Base-by-base conservation (phyloP, 2,329 filamentous ascomycete genomes). In the Sporothrix brasiliensis region DNA sequence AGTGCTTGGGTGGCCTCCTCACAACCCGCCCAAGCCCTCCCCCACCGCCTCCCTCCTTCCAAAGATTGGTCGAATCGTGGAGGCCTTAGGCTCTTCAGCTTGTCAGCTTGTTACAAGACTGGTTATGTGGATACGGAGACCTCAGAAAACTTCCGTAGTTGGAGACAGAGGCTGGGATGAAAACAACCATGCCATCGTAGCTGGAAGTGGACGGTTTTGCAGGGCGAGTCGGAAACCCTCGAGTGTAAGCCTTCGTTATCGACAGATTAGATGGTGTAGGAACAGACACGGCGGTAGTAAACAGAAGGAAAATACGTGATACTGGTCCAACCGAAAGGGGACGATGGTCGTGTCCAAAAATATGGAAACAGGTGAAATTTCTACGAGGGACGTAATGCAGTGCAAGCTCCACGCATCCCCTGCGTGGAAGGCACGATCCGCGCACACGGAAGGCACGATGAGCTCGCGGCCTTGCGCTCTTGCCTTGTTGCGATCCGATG, bases 1-100 rank as follows among this genome's bases (percentile, higher is more conserved):
- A n/a, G 65, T 47, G 27, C 50, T 67, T 67, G 27, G 61, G 44
- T 30, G 61, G 61, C 61, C 41, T 65, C 44, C 24, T 65, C 14
- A 30, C n/a, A 24, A 44, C 24, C 41, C 16, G 24, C 24, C 24
- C 24, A 24, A 24, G 24, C 24, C 24, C 24, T 24, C 24, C 24
- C 24, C 24, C 24, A 24, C 27, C 30, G 14, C 39, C 53, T 41
- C 56, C 39, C 7, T 16, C 41, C 54, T 27, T 39, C 61, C 16
- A 50, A 65, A 30, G 61, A 44, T 27, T 63, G 39, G 47, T 63
- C 39, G 39, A 63, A 7, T 44, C 39, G 13, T 47, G 6, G 34
- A 7, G 34, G 21, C 21, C 58, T 44, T 47, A 44, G n/a, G 34
- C 10, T 44, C 56, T 61, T 61, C 34, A 61, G 56, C 56, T 61